Percentiles rank a stretch among this genome's conserved stretches.
phyloP scores from a whole-genome alignment of 805 yeast genomes.

The Wickerhamiella kurtzmanii region DNA sequence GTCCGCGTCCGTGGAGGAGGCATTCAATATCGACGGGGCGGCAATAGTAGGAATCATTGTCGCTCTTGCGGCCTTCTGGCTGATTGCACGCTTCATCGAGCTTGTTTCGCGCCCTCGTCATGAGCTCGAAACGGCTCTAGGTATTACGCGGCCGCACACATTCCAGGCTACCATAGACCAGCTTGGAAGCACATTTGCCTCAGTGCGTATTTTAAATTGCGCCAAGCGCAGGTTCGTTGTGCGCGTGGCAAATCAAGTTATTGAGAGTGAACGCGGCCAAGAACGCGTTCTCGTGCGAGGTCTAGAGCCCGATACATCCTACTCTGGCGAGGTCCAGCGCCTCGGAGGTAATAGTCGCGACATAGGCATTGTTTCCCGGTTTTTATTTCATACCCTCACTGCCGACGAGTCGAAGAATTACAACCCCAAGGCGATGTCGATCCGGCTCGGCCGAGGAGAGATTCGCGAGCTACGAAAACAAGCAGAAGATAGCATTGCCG shows the following conservation, averaged over 20 bases:
- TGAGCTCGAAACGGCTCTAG: conserved; percentile 7
- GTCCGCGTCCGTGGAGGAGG: not conserved
- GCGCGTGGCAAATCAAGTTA: conserved; percentile 3
- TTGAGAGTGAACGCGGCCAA: conserved; percentile 26
- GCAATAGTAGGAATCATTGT: conserved; percentile 1
- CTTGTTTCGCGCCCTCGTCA: conserved; percentile 3
- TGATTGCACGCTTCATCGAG: conserved; percentile 4
- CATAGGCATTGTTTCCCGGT: conserved; percentile 23
- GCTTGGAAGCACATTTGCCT: not conserved
- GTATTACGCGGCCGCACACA: not conserved
- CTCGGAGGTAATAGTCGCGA: conserved; percentile 12
- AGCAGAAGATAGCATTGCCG: conserved; percentile 5
- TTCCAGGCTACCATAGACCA: not conserved
- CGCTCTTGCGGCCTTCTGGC: conserved; percentile 6
- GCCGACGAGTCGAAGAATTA: not conserved
- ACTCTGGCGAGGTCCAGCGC: conserved; percentile 8
- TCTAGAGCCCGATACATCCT: conserved; percentile 23
- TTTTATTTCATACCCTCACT: conserved; percentile 2
- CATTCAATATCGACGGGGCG: not conserved
- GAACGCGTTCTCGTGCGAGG: conserved; percentile 24
- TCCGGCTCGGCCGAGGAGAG: not conserved
- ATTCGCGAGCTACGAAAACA: conserved; percentile 7
- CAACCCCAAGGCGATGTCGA: not conserved
- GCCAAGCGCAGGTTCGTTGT: conserved; percentile 3
- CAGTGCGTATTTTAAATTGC: not conserved